A percentile compares a stretch with the other conserved stretches of the same genome.
Evolutionary conservation across 169 alveolate genomes (phyloP).

Genomic region (Plasmodium gonderi): DNA sequence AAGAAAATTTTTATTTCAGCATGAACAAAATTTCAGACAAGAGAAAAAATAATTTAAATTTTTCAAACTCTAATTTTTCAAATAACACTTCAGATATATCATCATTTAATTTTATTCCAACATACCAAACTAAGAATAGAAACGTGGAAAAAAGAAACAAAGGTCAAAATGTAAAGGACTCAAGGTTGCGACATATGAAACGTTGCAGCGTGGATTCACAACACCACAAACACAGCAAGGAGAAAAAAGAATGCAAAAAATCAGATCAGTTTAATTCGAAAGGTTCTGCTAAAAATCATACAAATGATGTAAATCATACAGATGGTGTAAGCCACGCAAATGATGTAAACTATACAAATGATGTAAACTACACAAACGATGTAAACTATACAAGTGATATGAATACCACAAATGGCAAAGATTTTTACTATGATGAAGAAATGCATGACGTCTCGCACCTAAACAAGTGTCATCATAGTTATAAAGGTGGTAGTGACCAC

Average conservation of each 20-base stretch:
- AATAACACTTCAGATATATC: slow-evolving; percentile 24
- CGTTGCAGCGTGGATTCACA: background rate
- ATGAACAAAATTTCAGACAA: slow-evolving; percentile 17
- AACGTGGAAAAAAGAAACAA: background rate
- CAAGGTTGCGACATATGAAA: background rate
- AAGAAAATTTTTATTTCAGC: background rate
- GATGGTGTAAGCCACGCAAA: no score
- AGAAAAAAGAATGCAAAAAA: background rate
- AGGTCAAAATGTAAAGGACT: slow-evolving; percentile 19
- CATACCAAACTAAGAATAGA: background rate
- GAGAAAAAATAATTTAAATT: slow-evolving; percentile 16
- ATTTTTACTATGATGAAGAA: slow-evolving; percentile 1
- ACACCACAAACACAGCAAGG: background rate
- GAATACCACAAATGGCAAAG: background rate
- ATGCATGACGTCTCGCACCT: slow-evolving; percentile 1
- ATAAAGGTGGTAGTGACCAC: background rate
- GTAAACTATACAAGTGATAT: background rate
- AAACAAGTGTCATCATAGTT: background rate
- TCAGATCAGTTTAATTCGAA: background rate
- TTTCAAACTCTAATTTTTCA: slow-evolving; percentile 1
- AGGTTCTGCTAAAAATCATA: no score
- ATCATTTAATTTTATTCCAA: slow-evolving; percentile 12
- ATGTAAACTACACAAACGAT: no score
- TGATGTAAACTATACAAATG: no score
- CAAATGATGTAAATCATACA: no score